Base-by-base conservation (phyloP, 2,329 filamentous ascomycete species). In the Pseudogymnoascus sp. region DNA sequence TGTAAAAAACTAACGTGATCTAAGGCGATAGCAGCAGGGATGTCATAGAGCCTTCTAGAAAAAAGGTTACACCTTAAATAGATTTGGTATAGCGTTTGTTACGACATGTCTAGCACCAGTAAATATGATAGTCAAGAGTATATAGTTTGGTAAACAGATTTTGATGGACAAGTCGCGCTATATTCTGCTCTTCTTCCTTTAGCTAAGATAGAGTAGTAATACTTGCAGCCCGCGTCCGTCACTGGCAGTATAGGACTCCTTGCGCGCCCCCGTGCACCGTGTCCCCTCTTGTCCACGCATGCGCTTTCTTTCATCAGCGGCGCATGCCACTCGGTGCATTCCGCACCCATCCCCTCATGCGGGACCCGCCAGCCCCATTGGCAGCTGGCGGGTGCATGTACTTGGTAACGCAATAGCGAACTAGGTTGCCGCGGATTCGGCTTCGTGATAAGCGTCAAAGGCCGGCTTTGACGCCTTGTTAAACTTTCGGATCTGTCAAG, bases 401-500 rank as follows among this genome's bases (percentile, higher is more conserved):
- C 26, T 52, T 52, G 14, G 6, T 52, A 52, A 52, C 45, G 23
- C 14, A 52, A 52, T 29, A n/a, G 45, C 45, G 45, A 61, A 61
- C 59, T 38, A 61, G 8, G n/a, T 41, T 62, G 68, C 70, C 68
- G 69, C 67, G 66, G 70, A 68, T 70, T 70, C 68, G 69, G 69
- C 69, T 70, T 71, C 67, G 63, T 67, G 66, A 16, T 67, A 66
- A 5, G 41, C 60, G 38, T 45, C 26, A 64, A 66, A 62, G 64
- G 63, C 69, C 67, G 66, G 66, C 66, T 63, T 68, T 49, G 66
- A 64, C 64, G 63, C 65, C 63, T 63, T 55, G 63, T 65, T 63
- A 66, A 61, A 62, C 58, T 64, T 59, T 60, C 63, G 62, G 59
- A 58, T 63, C 63, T 62, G 68, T 66, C 67, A 68, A 65, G 61